Evolutionary conservation across 163 green algal genomes (phyloP), one percentile per base, ranked within the genome.

Genomic region (Chloroidium sp.): DNA sequence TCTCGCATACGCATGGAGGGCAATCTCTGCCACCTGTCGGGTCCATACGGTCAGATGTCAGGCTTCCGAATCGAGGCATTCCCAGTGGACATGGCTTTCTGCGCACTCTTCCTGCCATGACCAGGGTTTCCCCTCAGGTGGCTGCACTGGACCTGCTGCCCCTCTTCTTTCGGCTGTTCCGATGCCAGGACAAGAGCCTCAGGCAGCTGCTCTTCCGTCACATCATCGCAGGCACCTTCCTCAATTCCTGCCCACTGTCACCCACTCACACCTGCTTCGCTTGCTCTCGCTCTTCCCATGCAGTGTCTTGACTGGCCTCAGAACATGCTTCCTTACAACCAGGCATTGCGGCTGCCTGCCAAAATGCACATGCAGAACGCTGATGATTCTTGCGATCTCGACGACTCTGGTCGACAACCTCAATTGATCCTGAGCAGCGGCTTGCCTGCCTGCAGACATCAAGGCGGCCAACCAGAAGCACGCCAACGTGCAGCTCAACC

Each of bases 91-190:
- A 36, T 36, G 36, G 36, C 36, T 36, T 36, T 36, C 36, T 36
- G 36, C 36, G 36, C 36, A 36, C 36, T 36, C 36, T 36, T 36
- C 36, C 36, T 36, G 36, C 36, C 36, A 36, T 36, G 36, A 36
- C 36, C 36, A 36, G 36, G 36, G 36, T 36, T 36, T 36, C 36
- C 36, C 36, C 36, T 36, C 36, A 36, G 36, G 78, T 98, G 61
- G 74, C 82, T 0, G 78, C 94, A 58, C 86, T 88, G 75, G 79
- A 88, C 75, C 83, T 98, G 77, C 86, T 99, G 81, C 95, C 95
- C 59, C 87, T 98, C 61, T 95, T 98, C 78, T 98, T 99, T 88
- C 86, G 91, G 1, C 90, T 99, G 67, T 98, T 98, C 89, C 86
- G 87, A 6, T 94, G 91, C 83, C 83, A 92, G 62, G 95, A 99